A percentile compares a stretch with the other conserved stretches of the same genome.
These are phyloP conservation scores for Glutinoglossum americanum DNA, from an alignment of 495 filamentous ascomycete genomes.

Conservation along the genomic window DNA sequence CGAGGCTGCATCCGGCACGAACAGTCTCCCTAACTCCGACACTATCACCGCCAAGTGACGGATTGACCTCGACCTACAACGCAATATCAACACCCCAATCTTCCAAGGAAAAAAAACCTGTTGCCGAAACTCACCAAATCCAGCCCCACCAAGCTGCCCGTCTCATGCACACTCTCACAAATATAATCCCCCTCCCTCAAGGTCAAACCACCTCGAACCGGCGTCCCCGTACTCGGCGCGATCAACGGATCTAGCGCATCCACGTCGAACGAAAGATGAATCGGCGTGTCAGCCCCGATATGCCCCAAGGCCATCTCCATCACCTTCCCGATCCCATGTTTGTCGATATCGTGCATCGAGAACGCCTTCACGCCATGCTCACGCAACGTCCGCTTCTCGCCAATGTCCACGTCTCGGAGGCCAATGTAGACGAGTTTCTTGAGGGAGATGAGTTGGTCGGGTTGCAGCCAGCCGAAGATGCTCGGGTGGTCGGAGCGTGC, in stretches of 20 bases:
- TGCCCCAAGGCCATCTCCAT: constrained; percentile 95
- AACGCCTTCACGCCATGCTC: constrained; percentile 88
- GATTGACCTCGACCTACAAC: constrained; percentile 67
- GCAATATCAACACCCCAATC: not conserved
- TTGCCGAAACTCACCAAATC: constrained; percentile 51
- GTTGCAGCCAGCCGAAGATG: constrained; percentile 72
- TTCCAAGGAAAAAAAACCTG: not conserved
- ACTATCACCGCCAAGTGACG: constrained; percentile 31
- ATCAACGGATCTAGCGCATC: constrained; percentile 90
- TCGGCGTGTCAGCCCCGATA: constrained; percentile 81
- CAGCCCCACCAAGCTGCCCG: constrained; percentile 73
- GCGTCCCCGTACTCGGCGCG: constrained; percentile 90
- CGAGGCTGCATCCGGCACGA: constrained; percentile 68
- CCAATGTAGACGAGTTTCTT: constrained; percentile 96
- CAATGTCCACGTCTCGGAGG: constrained; percentile 72
- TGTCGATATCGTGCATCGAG: constrained; percentile 95
- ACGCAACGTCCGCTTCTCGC: constrained; percentile 74
- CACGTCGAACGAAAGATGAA: constrained; percentile 93
- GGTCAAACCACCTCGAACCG: constrained; percentile 86
- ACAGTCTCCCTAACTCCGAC: constrained; percentile 74
- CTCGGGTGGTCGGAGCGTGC: constrained; percentile 47
- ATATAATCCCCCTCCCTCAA: constrained; percentile 95
- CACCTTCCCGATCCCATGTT: constrained; percentile 79
- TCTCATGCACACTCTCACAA: constrained; percentile 87
- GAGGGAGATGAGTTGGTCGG: constrained; percentile 39